Evolutionary conservation across 2,329 filamentous ascomycete species (phyloP), one percentile per base, ranked within the genome.

Genomic region (Beauveria asiatica): DNA sequence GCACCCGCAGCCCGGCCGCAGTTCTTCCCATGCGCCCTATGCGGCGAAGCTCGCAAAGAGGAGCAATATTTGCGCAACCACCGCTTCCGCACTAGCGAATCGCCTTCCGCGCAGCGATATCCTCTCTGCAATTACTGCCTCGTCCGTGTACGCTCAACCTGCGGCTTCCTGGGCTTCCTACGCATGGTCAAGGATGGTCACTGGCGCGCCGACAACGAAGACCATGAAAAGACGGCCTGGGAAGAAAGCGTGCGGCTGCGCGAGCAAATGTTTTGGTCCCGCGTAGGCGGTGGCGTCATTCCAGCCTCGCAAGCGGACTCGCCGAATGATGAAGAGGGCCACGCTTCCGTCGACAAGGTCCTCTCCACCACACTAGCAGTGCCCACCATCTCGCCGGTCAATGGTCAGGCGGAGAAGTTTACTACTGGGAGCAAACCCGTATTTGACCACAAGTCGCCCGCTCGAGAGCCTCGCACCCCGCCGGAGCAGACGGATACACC

Each of bases 221-320:
- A 94, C 54, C 89, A 92, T 39, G 90, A 95, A 73, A 90, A 89
- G 69, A 84, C 85, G 30, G 91, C 92, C 0, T 99, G 94, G 94
- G 93, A 97, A 70, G 94, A 99, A 76, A 91, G 91, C 61, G 89
- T 97, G 11, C 84, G 88, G 33, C 75, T 97, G 52, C 82, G 94
- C 55, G 94, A 99, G 72, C 87, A 93, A 66, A 96, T 99, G 89
- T 99, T 99, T 71, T 99, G 94, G 94, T 85, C 90, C 55, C 84
- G 94, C 59, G 85, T 99, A 57, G 93, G 93, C 27, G 94, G 92
- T 30, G 94, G 94, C 16, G 91, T 99, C 2, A 76, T 97, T 13
- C 94, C 93, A 1, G 78, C 82, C 10, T 67, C 68, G 11, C 74
- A 74, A 25, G 63, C 58, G 17, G 30, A 51, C n/a, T 51, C 53